Base-by-base conservation (phyloP, 805 yeast genomes). In the Wickerhamomyces rabaulensis region DNA sequence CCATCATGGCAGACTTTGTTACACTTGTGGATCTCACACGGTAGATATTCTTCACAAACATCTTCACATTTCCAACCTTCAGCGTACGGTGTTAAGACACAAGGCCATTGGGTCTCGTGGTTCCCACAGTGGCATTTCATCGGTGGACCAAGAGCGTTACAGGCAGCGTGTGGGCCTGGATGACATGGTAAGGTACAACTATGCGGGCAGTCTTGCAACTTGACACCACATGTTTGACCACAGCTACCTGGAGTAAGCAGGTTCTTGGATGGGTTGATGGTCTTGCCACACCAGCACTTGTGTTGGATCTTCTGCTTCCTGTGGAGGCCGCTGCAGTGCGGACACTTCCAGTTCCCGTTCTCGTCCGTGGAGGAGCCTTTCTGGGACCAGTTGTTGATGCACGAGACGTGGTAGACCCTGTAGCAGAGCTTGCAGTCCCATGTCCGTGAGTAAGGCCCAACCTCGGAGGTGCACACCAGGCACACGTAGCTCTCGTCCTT, bases 271-370 rank as follows among this genome's bases (percentile, higher is more conserved):
- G 97, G 97, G 52, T 86, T 79, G 17, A 78, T 68, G 3, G 75
- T 76, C 56, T 87, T 84, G 1, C 91, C 92, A 71, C 97, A 90
- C 97, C 97, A 90, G 60, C 97, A 90, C 1, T 78, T 78, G 63
- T 78, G 83, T 36, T 63, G 74, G 52, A 65, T 74, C 33, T 87
- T 90, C 40, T 76, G 71, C 56, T 67, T 57, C 49, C 50, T 56
- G 43, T 65, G 69, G 43, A 69, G 78, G 41, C 65, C 69, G 65
- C 80, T 88, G 62, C 95, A 87, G 3, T 86, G 76, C 0, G 97
- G 97, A 64, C 97, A 90, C 56, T 90, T 74, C 97, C 97, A 90
- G 37, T 73, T 69, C 42, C 75, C 76, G 39, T 74, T 73, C 1
- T 65, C 67, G 29, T 79, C 79, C 1, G 87, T 82, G 7, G 87